Conservation (phyloP, 1,284 basidiomycete species). For the Phellinidium pouzarii region DNA sequence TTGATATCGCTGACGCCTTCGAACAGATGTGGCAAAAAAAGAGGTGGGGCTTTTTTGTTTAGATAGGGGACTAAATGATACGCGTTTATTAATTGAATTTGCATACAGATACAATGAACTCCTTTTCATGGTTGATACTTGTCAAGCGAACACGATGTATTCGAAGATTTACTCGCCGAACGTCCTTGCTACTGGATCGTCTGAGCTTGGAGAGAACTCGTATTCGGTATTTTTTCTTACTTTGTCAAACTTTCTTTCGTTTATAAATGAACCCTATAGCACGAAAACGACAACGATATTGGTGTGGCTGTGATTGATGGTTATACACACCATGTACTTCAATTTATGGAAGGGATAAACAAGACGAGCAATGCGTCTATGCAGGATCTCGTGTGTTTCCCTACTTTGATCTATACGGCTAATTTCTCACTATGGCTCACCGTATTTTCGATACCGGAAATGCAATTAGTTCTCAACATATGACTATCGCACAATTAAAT, state of each 20-base stretch:
- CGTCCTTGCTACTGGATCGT: slow-evolving; percentile 90
- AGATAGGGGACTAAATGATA: neutral
- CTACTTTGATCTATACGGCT: neutral
- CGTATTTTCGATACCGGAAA: neutral
- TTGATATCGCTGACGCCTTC: slow-evolving; percentile 93
- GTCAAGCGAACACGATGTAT: slow-evolving; percentile 96
- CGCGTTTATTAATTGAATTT: neutral
- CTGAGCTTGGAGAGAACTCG: slow-evolving; percentile 83
- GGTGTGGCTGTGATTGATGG: slow-evolving; percentile 95
- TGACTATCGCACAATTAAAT: slow-evolving; percentile 69
- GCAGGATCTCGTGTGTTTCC: slow-evolving; percentile 69
- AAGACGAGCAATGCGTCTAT: slow-evolving; percentile 82
- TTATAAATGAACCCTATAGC: slow-evolving; percentile 37
- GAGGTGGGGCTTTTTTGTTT: slow-evolving; percentile 42
- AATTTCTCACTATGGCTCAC: neutral
- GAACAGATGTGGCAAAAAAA: slow-evolving; percentile 99
- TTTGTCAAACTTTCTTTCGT: neutral
- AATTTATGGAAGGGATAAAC: slow-evolving; percentile 89
- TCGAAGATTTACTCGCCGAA: slow-evolving; percentile 94
- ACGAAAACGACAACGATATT: slow-evolving; percentile 89
- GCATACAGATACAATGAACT: slow-evolving; percentile 85
- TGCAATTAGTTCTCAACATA: slow-evolving; percentile 70
- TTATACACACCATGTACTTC: slow-evolving; percentile 88
- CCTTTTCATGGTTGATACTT: slow-evolving; percentile 98
- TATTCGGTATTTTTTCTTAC: slow-evolving; percentile 60